phyloP scores from a whole-genome alignment of 768 basidiomycete species.

The Collybia mongolica region DNA sequence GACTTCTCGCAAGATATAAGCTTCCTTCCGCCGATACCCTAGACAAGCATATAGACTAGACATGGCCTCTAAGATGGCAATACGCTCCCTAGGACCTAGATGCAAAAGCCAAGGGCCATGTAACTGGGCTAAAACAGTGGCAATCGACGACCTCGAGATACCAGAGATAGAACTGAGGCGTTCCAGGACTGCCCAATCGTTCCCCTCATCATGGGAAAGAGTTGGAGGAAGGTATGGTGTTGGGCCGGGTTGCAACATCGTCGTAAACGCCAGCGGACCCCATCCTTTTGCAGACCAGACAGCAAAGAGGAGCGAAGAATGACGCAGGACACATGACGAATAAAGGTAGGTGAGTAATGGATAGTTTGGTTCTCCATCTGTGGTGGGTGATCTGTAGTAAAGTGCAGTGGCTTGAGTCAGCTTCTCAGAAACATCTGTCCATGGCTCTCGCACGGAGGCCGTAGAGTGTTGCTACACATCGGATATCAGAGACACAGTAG shows the following conservation, averaged over 20 bases:
- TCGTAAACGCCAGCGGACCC: conserved; percentile 74
- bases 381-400: conserved; percentile 59
- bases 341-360: conserved; percentile 70
- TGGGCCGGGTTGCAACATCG: conserved; percentile 67
- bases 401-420: conserved; percentile 61
- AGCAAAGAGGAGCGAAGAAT: conserved; percentile 71
- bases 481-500: conserved; percentile 10
- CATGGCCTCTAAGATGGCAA: conserved; percentile 65
- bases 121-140: conserved; percentile 61
- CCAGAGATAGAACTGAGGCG: conserved; percentile 68
- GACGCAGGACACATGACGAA: conserved; percentile 66
- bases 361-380: conserved; percentile 57
- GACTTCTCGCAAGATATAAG: conserved; percentile 81
- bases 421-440: conserved; percentile 75
- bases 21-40: conserved; percentile 87
- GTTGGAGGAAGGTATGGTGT: conserved; percentile 61
- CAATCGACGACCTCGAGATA: conserved; percentile 68
- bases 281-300: conserved; percentile 89
- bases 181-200: conserved; percentile 54
- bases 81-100: conserved; percentile 73
- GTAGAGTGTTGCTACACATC: conserved; percentile 51
- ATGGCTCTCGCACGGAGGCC: conserved; percentile 60
- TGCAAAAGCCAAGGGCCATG: conserved; percentile 89
- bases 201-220: conserved; percentile 42
- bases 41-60: conserved; percentile 78